phyloP scores from a whole-genome alignment of 2,329 filamentous ascomycete species.

The Fusarium oligoseptatum region DNA sequence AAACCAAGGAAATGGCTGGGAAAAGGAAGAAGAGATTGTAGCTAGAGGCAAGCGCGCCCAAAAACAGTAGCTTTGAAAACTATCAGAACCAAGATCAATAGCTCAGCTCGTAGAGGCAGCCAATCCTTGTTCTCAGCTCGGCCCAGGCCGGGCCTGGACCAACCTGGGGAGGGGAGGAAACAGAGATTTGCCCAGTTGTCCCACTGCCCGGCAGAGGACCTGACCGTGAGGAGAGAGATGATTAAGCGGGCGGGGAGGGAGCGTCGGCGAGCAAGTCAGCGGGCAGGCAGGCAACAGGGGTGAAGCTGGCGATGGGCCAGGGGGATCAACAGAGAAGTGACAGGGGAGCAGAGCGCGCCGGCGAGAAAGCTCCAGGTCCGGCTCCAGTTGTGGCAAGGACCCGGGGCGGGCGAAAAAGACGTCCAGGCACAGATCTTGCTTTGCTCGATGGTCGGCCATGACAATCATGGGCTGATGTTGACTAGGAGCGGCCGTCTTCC shows the following conservation, averaged over 20 bases:
- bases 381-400: slow-evolving; percentile 21
- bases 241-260: not conserved
- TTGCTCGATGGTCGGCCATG: not conserved
- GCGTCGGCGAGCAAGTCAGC: not conserved
- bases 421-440: slow-evolving; percentile 6
- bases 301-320: not conserved
- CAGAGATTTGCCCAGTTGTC: slow-evolving; percentile 9
- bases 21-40: not conserved
- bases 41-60: not conserved
- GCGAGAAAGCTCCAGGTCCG: slow-evolving; percentile 17
- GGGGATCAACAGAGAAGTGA: slow-evolving; percentile 3
- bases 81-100: slow-evolving; percentile 32
- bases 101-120: slow-evolving; percentile 2
- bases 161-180: not conserved
- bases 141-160: slow-evolving; percentile 26
- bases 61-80: slow-evolving; percentile 16
- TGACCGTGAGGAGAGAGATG: not conserved
- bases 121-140: slow-evolving; percentile 35
- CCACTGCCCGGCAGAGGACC: not conserved
- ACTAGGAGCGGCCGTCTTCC: not conserved
- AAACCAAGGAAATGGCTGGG: slow-evolving; percentile 9
- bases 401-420: slow-evolving; percentile 17
- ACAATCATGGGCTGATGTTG: not conserved
- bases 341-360: not conserved
- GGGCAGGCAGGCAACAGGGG: slow-evolving; percentile 8